These are phyloP conservation scores for Hypoxylon sp. DNA, from an alignment of 2,329 filamentous ascomycete species.

Conservation along the genomic window DNA sequence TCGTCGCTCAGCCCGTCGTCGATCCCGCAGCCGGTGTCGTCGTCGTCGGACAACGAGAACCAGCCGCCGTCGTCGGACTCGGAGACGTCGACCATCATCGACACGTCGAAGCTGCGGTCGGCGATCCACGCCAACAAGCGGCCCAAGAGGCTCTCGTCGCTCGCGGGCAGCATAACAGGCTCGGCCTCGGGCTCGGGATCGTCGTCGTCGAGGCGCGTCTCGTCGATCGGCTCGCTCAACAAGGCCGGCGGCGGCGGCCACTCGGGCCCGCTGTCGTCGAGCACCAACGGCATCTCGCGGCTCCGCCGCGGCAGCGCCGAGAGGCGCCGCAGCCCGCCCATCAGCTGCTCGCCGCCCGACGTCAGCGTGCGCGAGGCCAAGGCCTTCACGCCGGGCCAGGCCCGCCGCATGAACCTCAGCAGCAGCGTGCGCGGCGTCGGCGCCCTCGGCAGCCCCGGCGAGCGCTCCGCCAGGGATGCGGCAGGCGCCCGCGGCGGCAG, in stretches of 20 bases:
- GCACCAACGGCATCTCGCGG: slow-evolving; percentile 64
- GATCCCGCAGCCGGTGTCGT: slow-evolving; percentile 42
- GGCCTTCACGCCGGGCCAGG: slow-evolving; percentile 62
- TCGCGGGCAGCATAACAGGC: slow-evolving; percentile 37
- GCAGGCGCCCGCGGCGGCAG: slow-evolving; percentile 39
- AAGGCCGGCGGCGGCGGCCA: slow-evolving; percentile 46
- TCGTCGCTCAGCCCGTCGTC: slow-evolving; percentile 46
- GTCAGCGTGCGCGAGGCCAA: slow-evolving; percentile 42
- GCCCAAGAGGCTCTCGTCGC: slow-evolving; percentile 51
- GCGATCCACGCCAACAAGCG: slow-evolving; percentile 63
- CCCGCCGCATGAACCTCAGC: slow-evolving; percentile 64
- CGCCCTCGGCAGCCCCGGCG: slow-evolving; percentile 33
- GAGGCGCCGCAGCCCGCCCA: slow-evolving; percentile 60
- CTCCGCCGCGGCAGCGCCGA: slow-evolving; percentile 60
- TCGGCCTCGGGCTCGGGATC: background rate
- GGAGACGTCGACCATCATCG: slow-evolving; percentile 57
- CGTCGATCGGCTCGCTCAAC: slow-evolving; percentile 53
- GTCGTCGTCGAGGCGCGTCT: slow-evolving; percentile 52
- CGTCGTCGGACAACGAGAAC: slow-evolving; percentile 62
- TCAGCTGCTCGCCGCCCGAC: slow-evolving; percentile 60
- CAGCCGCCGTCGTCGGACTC: slow-evolving; percentile 59
- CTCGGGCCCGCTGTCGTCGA: slow-evolving; percentile 56
- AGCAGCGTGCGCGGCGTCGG: slow-evolving; percentile 33
- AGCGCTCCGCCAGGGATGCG: slow-evolving; percentile 27
- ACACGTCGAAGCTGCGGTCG: slow-evolving; percentile 62